Conservation (phyloP, 208 protist species). For the Histomonas meleagridis region DNA sequence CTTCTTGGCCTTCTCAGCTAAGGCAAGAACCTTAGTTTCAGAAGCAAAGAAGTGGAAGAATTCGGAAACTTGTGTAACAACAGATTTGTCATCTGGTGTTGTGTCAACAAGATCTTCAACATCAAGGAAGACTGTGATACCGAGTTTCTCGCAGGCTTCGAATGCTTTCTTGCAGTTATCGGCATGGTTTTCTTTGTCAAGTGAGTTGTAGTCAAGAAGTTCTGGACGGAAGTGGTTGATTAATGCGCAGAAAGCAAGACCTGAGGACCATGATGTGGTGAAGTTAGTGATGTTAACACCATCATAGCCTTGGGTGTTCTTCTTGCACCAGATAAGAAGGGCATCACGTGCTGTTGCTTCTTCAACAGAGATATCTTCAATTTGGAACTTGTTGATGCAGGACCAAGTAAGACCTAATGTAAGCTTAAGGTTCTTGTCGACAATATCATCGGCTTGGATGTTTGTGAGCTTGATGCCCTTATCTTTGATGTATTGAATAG, state of each 20-base stretch:
- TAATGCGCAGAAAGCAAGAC: conserved; percentile 30
- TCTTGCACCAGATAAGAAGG: conserved; percentile 24
- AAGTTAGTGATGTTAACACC: conserved; percentile 28
- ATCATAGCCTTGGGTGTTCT: conserved; percentile 31
- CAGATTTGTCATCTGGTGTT: conserved; percentile 1
- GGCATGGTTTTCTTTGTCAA: neutral
- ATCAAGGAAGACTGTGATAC: neutral
- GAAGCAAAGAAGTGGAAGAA: conserved; percentile 37
- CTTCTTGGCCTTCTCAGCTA: neutral
- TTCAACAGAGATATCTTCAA: conserved; percentile 35
- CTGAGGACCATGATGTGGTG: neutral
- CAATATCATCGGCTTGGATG: neutral
- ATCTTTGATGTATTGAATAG: neutral
- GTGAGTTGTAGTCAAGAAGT: conserved; percentile 8
- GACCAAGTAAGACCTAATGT: conserved; percentile 14
- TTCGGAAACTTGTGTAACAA: conserved; percentile 34
- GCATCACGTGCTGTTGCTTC: conserved; percentile 10
- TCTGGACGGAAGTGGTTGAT: conserved; percentile 12
- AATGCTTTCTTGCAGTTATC: conserved; percentile 3
- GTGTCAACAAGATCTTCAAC: neutral
- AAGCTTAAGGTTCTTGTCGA: conserved; percentile 19
- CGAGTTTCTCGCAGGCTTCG: neutral
- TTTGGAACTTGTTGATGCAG: conserved; percentile 33
- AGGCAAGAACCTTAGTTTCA: neutral
- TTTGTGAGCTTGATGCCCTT: neutral